Evolutionary conservation across 1,139 yeast species (phyloP).

Genomic region (Debaryomyces sp.): DNA sequence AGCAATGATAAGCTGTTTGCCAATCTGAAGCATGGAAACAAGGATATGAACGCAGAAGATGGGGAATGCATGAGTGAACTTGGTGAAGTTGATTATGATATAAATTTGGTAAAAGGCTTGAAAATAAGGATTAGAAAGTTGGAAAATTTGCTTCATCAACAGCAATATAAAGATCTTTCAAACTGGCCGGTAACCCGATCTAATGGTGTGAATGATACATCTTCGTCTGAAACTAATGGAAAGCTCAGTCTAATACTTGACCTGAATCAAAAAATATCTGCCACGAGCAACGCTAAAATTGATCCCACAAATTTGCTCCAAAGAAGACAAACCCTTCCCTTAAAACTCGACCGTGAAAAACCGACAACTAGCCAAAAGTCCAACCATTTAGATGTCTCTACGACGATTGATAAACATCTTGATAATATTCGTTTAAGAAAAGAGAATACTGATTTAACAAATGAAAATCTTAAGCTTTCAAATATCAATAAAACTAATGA

Average conservation of each 20-base stretch:
- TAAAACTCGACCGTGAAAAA: neutral
- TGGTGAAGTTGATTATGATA: slow-evolving; percentile 29
- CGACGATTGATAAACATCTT: slow-evolving; percentile 45
- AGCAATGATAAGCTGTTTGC: slow-evolving; percentile 12
- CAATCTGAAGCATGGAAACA: neutral
- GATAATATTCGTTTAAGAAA: slow-evolving; percentile 43
- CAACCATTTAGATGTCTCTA: slow-evolving; percentile 37
- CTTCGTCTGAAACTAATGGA: slow-evolving; percentile 11
- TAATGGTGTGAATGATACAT: slow-evolving; percentile 11
- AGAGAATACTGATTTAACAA: slow-evolving; percentile 27
- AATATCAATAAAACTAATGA: slow-evolving; percentile 8
- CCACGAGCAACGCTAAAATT: slow-evolving; percentile 13
- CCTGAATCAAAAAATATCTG: slow-evolving; percentile 2
- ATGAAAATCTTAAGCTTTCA: slow-evolving; percentile 9
- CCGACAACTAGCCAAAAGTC: slow-evolving; percentile 12
- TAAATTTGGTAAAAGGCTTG: slow-evolving; percentile 54
- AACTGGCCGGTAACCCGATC: slow-evolving; percentile 51
- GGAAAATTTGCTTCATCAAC: slow-evolving; percentile 69
- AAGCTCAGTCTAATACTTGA: slow-evolving; percentile 6
- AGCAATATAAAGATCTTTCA: slow-evolving; percentile 58
- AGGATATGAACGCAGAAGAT: neutral
- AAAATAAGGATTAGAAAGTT: slow-evolving; percentile 62
- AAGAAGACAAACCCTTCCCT: slow-evolving; percentile 11
- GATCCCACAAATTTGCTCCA: slow-evolving; percentile 29
- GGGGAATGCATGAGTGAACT: slow-evolving; percentile 5